Conservation (phyloP, 306 rosid genomes). For the Cucumis cinereus region DNA sequence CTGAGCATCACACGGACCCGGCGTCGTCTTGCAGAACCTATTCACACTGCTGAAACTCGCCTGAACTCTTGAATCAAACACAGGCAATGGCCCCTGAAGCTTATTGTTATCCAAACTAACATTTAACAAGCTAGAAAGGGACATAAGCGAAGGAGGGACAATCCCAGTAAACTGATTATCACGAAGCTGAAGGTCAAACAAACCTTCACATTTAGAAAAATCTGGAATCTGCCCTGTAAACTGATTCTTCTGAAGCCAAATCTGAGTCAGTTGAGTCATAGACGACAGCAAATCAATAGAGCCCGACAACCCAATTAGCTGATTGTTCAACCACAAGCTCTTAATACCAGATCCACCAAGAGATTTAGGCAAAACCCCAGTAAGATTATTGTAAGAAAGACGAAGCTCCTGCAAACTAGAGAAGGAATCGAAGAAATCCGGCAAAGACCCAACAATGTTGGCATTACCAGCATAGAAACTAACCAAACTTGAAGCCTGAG, state of each 20-base stretch:
- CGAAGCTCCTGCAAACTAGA: conserved; percentile 27
- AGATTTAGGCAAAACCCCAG: conserved; percentile 46
- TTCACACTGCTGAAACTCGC: conserved; percentile 28
- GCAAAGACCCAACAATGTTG: conserved; percentile 32
- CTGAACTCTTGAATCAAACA: conserved; percentile 22
- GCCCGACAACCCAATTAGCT: conserved; percentile 46
- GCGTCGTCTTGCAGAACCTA: conserved; percentile 24
- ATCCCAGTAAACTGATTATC: conserved; percentile 52
- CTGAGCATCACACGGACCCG: conserved; percentile 39
- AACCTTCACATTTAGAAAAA: conserved; percentile 25
- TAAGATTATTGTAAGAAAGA: conserved; percentile 68
- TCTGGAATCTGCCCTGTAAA: conserved; percentile 62
- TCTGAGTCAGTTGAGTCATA: conserved; percentile 46
- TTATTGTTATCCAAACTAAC: conserved; percentile 44
- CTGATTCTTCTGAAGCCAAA: conserved; percentile 62
- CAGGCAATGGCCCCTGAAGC: conserved; percentile 55
- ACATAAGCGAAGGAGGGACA: conserved; percentile 36
- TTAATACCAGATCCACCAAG: conserved; percentile 34
- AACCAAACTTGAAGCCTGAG: conserved; percentile 22
- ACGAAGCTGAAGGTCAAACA: conserved; percentile 66
- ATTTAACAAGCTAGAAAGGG: conserved; percentile 22
- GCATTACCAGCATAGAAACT: conserved; percentile 27
- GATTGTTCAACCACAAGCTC: conserved; percentile 71
- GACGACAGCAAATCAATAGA: conserved; percentile 31
- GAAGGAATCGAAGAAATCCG: conserved; percentile 42